phyloP scores from a whole-genome alignment of 2,329 filamentous ascomycete genomes.

The Myrmaecium sp. region DNA sequence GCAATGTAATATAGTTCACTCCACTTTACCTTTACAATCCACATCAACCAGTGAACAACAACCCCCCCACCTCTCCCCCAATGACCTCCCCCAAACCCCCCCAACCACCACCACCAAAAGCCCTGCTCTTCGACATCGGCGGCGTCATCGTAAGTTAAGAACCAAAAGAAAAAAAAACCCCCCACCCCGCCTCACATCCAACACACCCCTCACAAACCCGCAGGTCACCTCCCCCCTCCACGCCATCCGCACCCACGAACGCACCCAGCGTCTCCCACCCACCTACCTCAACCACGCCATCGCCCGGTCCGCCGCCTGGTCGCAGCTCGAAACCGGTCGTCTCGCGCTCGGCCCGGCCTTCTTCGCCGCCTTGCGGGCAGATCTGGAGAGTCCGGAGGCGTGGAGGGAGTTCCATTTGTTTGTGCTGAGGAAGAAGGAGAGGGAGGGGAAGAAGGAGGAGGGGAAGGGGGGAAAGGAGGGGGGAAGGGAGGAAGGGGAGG shows the following conservation, averaged over 20 bases:
- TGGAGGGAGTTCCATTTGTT: conserved; percentile 51
- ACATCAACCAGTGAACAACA: too few relatives aligned
- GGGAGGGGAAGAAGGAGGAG: conserved; percentile 5
- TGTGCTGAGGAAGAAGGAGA: conserved; percentile 13
- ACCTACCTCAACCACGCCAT: conserved; percentile 91
- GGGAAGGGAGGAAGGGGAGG: conserved; percentile 16
- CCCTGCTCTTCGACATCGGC: conserved; percentile 77
- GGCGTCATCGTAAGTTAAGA: conserved; percentile 71
- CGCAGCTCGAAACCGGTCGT: conserved; percentile 70
- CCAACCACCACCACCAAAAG: conserved; percentile 8
- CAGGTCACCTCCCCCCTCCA: conserved; percentile 86
- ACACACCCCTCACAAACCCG: conserved; percentile 1
- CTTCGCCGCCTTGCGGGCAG: conserved; percentile 57
- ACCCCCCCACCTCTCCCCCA: neutral
- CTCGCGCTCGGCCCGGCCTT: conserved; percentile 58
- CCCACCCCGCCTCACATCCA: conserved; percentile 1
- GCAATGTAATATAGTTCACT: too few relatives aligned
- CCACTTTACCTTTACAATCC: neutral
- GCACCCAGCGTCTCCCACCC: conserved; percentile 54
- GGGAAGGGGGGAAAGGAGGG: conserved; percentile 13
- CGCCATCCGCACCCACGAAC: conserved; percentile 81
- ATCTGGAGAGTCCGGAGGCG: conserved; percentile 47
- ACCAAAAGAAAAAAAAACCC: too few relatives aligned
- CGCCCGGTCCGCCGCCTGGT: conserved; percentile 70
- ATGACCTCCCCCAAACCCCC: conserved; percentile 1